Conservation (phyloP, 1,284 basidiomycete species). For the Ceratorhiza oryzae-sativae region DNA sequence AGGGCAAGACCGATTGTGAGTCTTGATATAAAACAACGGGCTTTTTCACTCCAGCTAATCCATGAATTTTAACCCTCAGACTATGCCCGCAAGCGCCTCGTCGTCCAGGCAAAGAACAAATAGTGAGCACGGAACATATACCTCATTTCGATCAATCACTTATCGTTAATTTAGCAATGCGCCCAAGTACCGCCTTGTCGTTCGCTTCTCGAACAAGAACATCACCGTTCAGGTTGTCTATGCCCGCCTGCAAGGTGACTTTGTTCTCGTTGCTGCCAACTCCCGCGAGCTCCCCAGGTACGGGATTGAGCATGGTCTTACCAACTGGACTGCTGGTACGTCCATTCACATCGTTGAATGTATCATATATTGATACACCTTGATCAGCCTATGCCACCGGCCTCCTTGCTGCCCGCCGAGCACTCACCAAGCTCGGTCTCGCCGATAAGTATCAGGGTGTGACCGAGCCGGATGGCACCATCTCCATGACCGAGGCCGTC, state of each 20-base stretch:
- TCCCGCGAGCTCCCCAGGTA: constrained; percentile 95
- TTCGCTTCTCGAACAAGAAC: constrained; percentile 96
- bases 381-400: constrained; percentile 92
- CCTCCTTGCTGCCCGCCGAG: constrained; percentile 93
- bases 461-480: constrained; percentile 87
- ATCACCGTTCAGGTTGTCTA: constrained; percentile 94
- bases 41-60: not conserved
- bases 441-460: constrained; percentile 99
- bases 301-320: constrained; percentile 97
- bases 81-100: constrained; percentile 96
- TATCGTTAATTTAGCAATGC: constrained; percentile 69
- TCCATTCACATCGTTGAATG: not conserved
- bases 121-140: constrained; percentile 63
- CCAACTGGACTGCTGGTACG: constrained; percentile 95
- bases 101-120: constrained; percentile 99
- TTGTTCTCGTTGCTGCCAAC: constrained; percentile 85
- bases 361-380: constrained; percentile 12
- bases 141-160: not conserved
- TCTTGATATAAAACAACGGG: constrained; percentile 24
- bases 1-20: constrained; percentile 98
- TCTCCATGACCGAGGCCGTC: constrained; percentile 82
- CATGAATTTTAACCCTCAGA: constrained; percentile 57
- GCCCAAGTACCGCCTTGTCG: constrained; percentile 98
- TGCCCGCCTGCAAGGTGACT: constrained; percentile 97
- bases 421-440: constrained; percentile 92